Base-by-base conservation (phyloP, 345 rosid genomes). In the Iberis pinnata region DNA sequence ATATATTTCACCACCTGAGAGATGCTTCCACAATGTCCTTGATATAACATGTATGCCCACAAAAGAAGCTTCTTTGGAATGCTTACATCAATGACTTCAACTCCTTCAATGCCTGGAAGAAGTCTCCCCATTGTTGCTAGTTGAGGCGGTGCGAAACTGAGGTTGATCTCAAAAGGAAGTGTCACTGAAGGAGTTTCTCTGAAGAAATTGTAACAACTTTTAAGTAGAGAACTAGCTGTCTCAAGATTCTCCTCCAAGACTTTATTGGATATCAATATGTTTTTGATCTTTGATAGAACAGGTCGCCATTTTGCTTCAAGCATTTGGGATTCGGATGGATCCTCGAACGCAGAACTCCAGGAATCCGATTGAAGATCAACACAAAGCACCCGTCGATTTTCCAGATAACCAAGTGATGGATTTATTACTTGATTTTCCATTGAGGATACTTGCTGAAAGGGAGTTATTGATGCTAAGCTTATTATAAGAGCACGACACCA, bases 21-120 rank as follows among this genome's bases (percentile, higher is more conserved):
- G 49, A 92, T 85, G 73, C 68, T 85, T 40, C 88, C 76, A 75
- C 69, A 81, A 27, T 73, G 82, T 52, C 96, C 95, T 49, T 81
- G 82, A 77, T 77, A 52, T 45, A 92, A 52, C 0, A 77, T 74
- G 74, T 84, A 88, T 44, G 96, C 93, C 98, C 98, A 92, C 78
- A 83, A 65, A 62, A 85, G 85, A 69, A 92, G 84, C 78, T 88
- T 92, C 80, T 96, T 81, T 14, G 88, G 96, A 68, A 75, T 64
- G 80, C 95, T 88, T 49, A 88, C 43, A 70, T 92, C 96, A 51
- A 92, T 75, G 75, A 69, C 61, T 72, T 88, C 98, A 56, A 80
- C 71, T 61, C 89, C 95, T 63, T 81, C 85, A 10, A 40, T 51
- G 26, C 82, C 79, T 18, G 82, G 71, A 39, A 75, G 73, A 55